These are phyloP conservation scores for Capsella bursapastoris DNA, from an alignment of 345 rosid species.

Conservation along the genomic window DNA sequence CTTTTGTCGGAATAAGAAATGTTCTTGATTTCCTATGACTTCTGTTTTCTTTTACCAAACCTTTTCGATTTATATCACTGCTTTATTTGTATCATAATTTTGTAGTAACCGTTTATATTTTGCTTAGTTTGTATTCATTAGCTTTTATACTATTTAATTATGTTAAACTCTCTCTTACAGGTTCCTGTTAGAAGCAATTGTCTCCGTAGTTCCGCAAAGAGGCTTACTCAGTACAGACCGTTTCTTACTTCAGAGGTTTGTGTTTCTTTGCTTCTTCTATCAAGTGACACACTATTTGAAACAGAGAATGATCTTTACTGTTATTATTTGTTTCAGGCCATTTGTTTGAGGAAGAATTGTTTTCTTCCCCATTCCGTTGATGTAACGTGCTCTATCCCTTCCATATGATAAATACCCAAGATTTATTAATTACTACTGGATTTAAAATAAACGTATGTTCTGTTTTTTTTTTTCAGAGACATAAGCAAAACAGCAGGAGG, in stretches of 20 bases:
- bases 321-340: conserved; percentile 48
- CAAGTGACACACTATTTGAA: background rate
- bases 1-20: background rate
- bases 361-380: conserved; percentile 47
- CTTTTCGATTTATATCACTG: background rate
- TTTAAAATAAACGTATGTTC: conserved; percentile 26
- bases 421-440: background rate
- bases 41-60: background rate
- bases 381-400: conserved; percentile 51
- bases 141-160: background rate
- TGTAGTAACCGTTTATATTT: background rate
- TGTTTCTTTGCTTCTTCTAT: conserved; percentile 20
- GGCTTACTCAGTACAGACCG: conserved; percentile 49
- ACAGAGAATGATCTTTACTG: background rate
- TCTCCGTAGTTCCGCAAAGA: conserved; percentile 49
- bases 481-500: conserved; percentile 55
- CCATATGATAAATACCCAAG: background rate
- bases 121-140: background rate
- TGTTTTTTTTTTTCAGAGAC: conserved; percentile 53
- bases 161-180: conserved; percentile 35
- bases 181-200: conserved; percentile 48
- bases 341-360: conserved; percentile 48
- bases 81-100: background rate
- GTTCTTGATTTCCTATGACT: background rate
- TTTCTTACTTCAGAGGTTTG: conserved; percentile 64